Evolutionary conservation across 192 early-diverging fungal genomes (phyloP).

Genomic region (Entomortierella chlamydospora): DNA sequence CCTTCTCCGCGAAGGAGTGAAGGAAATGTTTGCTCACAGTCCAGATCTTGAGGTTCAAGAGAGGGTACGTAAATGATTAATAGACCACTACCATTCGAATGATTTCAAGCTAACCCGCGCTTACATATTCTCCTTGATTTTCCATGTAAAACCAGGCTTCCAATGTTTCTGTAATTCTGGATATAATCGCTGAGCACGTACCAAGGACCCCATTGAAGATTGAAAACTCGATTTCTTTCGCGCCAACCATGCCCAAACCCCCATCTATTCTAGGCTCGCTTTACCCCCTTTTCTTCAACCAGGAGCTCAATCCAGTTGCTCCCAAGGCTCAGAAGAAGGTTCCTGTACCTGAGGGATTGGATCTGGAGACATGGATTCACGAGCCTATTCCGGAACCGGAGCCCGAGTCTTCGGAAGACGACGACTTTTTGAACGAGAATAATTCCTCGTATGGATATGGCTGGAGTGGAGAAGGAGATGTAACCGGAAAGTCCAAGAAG

Average conservation of each 20-base stretch:
- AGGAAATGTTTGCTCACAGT: constrained; percentile 59
- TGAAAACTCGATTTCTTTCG: constrained; percentile 42
- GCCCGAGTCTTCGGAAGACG: constrained; percentile 56
- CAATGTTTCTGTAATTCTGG: constrained; percentile 62
- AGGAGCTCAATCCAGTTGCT: constrained; percentile 92
- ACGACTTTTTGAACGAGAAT: constrained; percentile 43
- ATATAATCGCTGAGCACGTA: constrained; percentile 57
- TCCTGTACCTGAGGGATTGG: constrained; percentile 86
- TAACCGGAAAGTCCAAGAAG: constrained; percentile 46
- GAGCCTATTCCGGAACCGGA: constrained; percentile 76
- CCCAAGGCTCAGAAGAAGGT: constrained; percentile 91
- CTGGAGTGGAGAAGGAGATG: constrained; percentile 43
- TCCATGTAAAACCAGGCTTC: constrained; percentile 44
- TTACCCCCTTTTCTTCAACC: constrained; percentile 75
- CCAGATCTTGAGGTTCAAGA: constrained; percentile 86
- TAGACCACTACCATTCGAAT: no score
- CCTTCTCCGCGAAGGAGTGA: constrained; percentile 60
- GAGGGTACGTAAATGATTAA: constrained; percentile 65
- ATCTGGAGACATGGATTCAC: constrained; percentile 85
- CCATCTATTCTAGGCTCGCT: constrained; percentile 68
- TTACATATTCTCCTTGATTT: background rate
- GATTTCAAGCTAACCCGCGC: no score
- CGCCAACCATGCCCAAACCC: constrained; percentile 45
- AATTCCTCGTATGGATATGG: constrained; percentile 45
- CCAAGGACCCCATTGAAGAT: constrained; percentile 47